These are phyloP conservation scores for Symbiodinium pilosum DNA, from an alignment of 73 alveolate genomes.

Conservation along the genomic window DNA sequence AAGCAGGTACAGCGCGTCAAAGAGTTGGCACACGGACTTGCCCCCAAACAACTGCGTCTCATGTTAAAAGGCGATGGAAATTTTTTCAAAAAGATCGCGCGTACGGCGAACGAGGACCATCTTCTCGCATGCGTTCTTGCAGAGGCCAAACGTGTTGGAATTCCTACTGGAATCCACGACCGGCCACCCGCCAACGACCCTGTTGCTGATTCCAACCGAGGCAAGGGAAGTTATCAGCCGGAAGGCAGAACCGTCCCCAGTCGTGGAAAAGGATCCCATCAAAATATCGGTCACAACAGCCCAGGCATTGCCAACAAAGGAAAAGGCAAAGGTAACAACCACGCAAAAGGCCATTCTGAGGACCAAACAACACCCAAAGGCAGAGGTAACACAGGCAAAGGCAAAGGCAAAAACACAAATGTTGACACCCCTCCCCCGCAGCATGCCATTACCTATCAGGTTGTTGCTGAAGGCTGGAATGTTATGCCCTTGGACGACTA, in stretches of 20 bases:
- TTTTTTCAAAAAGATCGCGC: background rate
- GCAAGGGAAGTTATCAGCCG: background rate
- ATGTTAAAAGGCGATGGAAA: background rate
- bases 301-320: background rate
- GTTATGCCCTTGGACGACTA: background rate
- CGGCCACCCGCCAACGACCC: too few species aligned
- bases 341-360: background rate
- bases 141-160: background rate
- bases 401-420: background rate
- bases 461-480: background rate
- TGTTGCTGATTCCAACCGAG: background rate
- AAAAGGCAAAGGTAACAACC: background rate
- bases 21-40: background rate
- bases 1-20: too few species aligned
- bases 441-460: background rate
- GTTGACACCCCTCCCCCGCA: too few species aligned
- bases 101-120: background rate
- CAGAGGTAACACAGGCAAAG: background rate
- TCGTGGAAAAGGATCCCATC: too few species aligned
- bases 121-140: background rate
- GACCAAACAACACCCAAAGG: background rate
- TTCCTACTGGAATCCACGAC: too few species aligned
- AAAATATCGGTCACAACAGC: too few species aligned
- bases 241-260: too few species aligned
- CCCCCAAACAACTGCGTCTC: background rate